A percentile compares a stretch with the other conserved stretches of the same genome.
Evolutionary conservation across 1,284 basidiomycete genomes (phyloP).

Genomic region (Leccinum glutinopallens): DNA sequence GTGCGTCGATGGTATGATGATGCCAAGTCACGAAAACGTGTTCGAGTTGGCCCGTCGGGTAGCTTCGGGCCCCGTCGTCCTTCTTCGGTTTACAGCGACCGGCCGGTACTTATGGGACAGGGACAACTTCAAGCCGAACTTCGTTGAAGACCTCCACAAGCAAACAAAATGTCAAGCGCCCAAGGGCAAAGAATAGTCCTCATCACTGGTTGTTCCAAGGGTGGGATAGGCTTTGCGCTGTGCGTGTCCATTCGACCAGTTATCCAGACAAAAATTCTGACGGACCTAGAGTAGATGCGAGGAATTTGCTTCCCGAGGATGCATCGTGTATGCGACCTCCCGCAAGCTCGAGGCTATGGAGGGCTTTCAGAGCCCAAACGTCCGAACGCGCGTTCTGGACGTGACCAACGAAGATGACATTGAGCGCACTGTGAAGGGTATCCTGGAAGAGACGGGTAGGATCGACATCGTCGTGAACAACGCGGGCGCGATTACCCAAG

Average conservation of each 20-base stretch:
- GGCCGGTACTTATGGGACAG: no score
- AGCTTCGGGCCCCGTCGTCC: no score
- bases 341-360: constrained; percentile 55
- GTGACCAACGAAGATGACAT: constrained; percentile 57
- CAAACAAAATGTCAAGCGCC: not conserved
- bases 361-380: constrained; percentile 43
- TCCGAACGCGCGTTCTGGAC: constrained; percentile 51
- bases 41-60: no score
- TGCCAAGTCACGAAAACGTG: no score
- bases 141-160: no score
- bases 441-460: constrained; percentile 49
- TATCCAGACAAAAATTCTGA: not conserved
- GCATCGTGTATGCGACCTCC: constrained; percentile 67
- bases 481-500: constrained; percentile 47
- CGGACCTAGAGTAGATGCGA: constrained; percentile 46
- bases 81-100: no score
- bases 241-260: constrained; percentile 37
- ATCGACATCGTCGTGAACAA: constrained; percentile 74
- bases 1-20: no score
- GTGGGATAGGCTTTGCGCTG: constrained; percentile 71
- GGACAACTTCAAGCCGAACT: no score
- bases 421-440: constrained; percentile 42
- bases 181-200: constrained; percentile 49
- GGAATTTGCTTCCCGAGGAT: constrained; percentile 56
- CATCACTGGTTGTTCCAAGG: constrained; percentile 68